phyloP scores from a whole-genome alignment of 495 filamentous ascomycete genomes.

The Rhizodiscina lignyota region DNA sequence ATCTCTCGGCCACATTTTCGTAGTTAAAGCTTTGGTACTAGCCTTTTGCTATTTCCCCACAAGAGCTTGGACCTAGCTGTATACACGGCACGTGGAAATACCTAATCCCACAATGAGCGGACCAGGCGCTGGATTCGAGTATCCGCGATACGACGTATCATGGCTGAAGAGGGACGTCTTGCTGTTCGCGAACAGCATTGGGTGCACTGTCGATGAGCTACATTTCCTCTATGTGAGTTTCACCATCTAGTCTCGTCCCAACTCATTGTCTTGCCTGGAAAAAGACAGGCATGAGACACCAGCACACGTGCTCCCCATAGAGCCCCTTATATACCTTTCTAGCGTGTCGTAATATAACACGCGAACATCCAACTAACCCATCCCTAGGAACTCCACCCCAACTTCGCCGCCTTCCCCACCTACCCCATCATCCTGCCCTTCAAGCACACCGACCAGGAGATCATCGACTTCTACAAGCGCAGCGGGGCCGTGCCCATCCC shows the following conservation, averaged over 20 bases:
- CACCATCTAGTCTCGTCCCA: neutral
- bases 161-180: conserved; percentile 79
- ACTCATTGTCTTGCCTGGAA: neutral
- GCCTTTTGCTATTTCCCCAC: too few species aligned
- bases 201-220: conserved; percentile 66
- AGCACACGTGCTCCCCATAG: neutral
- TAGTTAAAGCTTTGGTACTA: too few species aligned
- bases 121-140: conserved; percentile 67
- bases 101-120: conserved; percentile 1
- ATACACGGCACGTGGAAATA: too few species aligned
- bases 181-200: conserved; percentile 78
- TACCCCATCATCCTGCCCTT: conserved; percentile 76
- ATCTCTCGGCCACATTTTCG: too few species aligned
- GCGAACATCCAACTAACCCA: conserved; percentile 7
- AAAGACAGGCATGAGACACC: too few species aligned
- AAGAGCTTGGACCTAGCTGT: too few species aligned
- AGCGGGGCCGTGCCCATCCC: conserved; percentile 45
- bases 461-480: conserved; percentile 70
- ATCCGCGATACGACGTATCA: conserved; percentile 49
- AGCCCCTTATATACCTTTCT: neutral
- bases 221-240: conserved; percentile 69
- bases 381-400: conserved; percentile 59
- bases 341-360: neutral
- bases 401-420: conserved; percentile 73
- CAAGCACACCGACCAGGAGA: conserved; percentile 61